These are phyloP conservation scores for Colletotrichum destructivum DNA, from an alignment of 2,329 filamentous ascomycete genomes.

Conservation along the genomic window DNA sequence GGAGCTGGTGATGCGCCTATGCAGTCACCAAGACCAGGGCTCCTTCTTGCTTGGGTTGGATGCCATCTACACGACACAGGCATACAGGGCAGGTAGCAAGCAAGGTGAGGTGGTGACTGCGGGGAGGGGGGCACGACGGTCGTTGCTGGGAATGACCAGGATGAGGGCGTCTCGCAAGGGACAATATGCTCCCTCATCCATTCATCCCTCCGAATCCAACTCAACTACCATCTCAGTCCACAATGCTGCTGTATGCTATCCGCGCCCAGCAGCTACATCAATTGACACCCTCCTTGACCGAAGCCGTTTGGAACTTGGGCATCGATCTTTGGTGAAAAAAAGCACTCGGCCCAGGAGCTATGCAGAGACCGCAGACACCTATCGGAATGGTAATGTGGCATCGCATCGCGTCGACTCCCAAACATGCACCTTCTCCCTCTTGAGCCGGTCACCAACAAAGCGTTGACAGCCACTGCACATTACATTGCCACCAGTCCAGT, in stretches of 20 bases:
- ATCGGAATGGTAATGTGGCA: constrained; percentile 5
- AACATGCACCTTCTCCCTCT: constrained; percentile 7
- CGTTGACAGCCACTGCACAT: not conserved
- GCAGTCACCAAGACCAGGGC: constrained; percentile 4
- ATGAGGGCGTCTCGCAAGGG: not conserved
- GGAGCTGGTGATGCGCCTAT: constrained; percentile 23
- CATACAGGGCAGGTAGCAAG: not conserved
- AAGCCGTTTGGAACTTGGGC: constrained; percentile 15
- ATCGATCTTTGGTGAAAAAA: constrained; percentile 12
- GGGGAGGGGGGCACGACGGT: not conserved
- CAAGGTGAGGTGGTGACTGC: not conserved
- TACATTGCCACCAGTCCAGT: not conserved
- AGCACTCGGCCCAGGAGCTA: not conserved
- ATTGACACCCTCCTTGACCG: not conserved
- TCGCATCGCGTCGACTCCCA: constrained; percentile 6
- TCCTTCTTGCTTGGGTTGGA: not conserved
- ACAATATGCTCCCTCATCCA: constrained; percentile 10
- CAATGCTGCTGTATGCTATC: too few species aligned
- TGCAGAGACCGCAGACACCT: not conserved
- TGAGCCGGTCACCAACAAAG: not conserved
- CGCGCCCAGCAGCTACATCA: not conserved
- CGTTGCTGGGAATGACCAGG: not conserved
- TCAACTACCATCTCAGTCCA: not conserved
- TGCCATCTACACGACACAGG: not conserved
- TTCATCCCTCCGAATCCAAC: not conserved